phyloP scores from a whole-genome alignment of 2,329 filamentous ascomycete species.

The Didymella segeticola region DNA sequence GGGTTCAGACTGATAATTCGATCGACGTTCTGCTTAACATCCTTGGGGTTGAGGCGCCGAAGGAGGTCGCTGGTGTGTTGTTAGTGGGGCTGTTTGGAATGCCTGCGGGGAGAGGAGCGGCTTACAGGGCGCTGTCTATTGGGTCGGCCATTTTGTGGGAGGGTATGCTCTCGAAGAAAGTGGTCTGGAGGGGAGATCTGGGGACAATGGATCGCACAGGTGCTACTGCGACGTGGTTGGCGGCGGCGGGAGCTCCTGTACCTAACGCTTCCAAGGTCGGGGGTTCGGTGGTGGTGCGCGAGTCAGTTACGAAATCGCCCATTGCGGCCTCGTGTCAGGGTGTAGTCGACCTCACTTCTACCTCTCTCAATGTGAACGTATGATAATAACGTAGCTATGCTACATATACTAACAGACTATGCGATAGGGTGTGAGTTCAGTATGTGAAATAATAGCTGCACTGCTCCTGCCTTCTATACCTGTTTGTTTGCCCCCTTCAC shows the following conservation, averaged over 20 bases:
- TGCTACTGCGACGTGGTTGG: conserved; percentile 8
- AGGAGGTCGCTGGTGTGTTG: conserved; percentile 82
- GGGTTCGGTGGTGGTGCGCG: conserved; percentile 25
- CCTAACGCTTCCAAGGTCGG: conserved; percentile 31
- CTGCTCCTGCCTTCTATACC: not conserved
- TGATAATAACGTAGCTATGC: not conserved
- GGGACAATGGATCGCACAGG: conserved; percentile 19
- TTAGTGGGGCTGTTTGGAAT: conserved; percentile 4
- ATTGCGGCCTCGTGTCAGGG: conserved; percentile 18
- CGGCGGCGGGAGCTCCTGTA: conserved; percentile 21
- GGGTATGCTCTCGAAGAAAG: conserved; percentile 16
- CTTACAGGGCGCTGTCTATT: conserved; percentile 74
- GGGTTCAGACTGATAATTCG: conserved; percentile 88
- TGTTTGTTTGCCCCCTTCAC: conserved; percentile 2
- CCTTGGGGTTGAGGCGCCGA: conserved; percentile 93
- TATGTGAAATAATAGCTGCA: not conserved
- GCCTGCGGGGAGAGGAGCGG: not conserved
- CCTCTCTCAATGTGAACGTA: not conserved
- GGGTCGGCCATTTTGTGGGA: conserved; percentile 44
- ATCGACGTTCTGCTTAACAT: conserved; percentile 86
- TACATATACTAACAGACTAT: not conserved
- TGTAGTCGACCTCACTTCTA: conserved; percentile 15
- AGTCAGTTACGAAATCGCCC: conserved; percentile 29
- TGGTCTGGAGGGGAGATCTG: conserved; percentile 17
- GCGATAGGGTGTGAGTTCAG: not conserved